A percentile compares a stretch with the other conserved stretches of the same genome.
These are phyloP conservation scores for Penicillium sp. DNA, from an alignment of 2,329 filamentous ascomycete genomes.

Conservation along the genomic window DNA sequence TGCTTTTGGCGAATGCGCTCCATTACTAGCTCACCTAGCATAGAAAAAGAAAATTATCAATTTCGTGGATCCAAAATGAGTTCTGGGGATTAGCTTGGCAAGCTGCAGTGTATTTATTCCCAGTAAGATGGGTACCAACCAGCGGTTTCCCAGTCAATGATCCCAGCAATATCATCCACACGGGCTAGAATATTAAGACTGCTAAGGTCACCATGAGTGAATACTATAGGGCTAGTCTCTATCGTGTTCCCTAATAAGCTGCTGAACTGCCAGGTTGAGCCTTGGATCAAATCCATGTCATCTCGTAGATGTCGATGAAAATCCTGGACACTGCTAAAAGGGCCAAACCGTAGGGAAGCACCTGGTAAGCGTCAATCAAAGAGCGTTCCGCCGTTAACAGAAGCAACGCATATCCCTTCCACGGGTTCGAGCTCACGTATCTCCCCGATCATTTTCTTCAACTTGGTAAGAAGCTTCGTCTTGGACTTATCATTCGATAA, in stretches of 20 bases:
- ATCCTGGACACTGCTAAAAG: conserved; percentile 27
- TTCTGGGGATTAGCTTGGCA: conserved; percentile 37
- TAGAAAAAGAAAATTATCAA: conserved; percentile 36
- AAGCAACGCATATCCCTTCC: conserved; percentile 22
- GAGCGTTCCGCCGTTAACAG: conserved; percentile 27
- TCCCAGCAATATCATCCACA: conserved; percentile 37
- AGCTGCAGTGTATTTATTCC: conserved; percentile 33
- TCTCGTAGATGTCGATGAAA: conserved; percentile 33
- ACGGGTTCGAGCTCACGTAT: conserved; percentile 26
- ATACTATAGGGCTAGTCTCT: conserved; percentile 29
- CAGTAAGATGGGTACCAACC: conserved; percentile 28
- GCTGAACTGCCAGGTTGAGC: conserved; percentile 22
- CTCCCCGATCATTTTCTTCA: conserved; percentile 23
- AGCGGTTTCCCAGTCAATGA: conserved; percentile 27
- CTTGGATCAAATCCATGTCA: conserved; percentile 23
- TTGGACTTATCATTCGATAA: conserved; percentile 25
- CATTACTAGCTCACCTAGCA: conserved; percentile 35
- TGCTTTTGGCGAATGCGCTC: conserved; percentile 32
- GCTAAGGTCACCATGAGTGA: conserved; percentile 48
- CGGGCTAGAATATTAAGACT: conserved; percentile 27
- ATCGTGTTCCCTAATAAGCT: conserved; percentile 29
- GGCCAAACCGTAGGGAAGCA: conserved; percentile 23
- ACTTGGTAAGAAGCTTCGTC: conserved; percentile 29
- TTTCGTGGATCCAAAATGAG: conserved; percentile 32
- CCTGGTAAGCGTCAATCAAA: conserved; percentile 28